Evolutionary conservation across 768 basidiomycete genomes (phyloP), one percentile per base, ranked within the genome.

Genomic region (Termitomyces sp.): DNA sequence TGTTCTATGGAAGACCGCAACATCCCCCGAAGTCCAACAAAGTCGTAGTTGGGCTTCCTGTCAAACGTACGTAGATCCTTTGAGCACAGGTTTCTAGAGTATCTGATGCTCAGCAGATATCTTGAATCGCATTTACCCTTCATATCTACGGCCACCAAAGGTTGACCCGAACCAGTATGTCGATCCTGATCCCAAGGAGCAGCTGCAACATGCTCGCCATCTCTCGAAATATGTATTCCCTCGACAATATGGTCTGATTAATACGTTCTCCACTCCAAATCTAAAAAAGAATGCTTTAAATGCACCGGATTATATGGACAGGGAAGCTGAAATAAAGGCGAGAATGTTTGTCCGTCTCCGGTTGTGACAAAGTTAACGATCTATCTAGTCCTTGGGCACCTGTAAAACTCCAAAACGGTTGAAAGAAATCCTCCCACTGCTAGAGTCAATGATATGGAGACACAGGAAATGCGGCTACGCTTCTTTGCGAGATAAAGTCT

Each of bases 201-300:
- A 81, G 63, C 76, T 75, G 46, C 77, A 77, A 41, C 70, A 82
- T 41, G 80, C 82, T 0, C 79, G 88, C 42, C 85, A 85, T 61
- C 72, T 93, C 1, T 79, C 88, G 36, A 95, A 94, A 73, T 88
- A 93, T 65, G 75, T 98, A 2, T 96, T 98, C 66, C 86, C 94
- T 9, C 78, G 86, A 42, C 90, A 94, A 64, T 93, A 87, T 65
- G 81, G 82, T 0, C 67, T 97, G 1, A 67, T 76, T 5, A 89
- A 76, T 63, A 78, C 86, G 2, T 95, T 94, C 66, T 49, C 66
- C 57, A 24, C 62, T 12, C 49, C 58, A 7, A 39, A 44, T 9
- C 62, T 61, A 18, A 70, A 64, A 36, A 70, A 66, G 45, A 65
- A 71, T 46, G 61, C 66, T 0, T 73, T 73, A 45, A 70, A 71